These are phyloP conservation scores for Paramecium tetraurelia DNA, from an alignment of 73 alveolate genomes.

Conservation along the genomic window DNA sequence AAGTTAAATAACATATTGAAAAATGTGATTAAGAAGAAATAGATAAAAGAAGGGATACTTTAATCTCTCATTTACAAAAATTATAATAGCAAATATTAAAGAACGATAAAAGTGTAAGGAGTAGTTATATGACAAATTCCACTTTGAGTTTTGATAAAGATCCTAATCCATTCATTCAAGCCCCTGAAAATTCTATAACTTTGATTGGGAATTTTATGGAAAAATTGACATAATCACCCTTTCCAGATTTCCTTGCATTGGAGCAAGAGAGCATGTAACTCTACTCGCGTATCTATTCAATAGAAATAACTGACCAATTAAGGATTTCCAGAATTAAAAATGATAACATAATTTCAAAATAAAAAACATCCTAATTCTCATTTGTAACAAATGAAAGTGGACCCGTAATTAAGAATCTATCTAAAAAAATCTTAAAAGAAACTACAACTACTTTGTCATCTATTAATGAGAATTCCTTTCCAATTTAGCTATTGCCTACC, in stretches of 20 bases:
- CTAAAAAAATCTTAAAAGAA: neutral
- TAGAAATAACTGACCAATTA: neutral
- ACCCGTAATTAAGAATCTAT: neutral
- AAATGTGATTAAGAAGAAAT: neutral
- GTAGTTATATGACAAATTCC: neutral
- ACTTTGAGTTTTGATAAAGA: neutral
- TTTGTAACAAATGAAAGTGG: neutral
- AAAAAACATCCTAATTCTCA: neutral
- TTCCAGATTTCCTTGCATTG: neutral
- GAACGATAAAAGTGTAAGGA: neutral
- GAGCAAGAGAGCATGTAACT: neutral
- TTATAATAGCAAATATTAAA: neutral
- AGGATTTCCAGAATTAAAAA: neutral
- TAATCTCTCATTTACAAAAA: neutral
- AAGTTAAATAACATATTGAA: neutral
- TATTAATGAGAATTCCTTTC: neutral
- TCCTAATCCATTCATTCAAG: neutral
- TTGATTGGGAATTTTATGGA: neutral
- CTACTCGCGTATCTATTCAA: neutral
- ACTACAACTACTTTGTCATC: neutral
- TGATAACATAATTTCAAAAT: neutral
- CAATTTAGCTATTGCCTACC: neutral
- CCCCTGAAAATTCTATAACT: neutral
- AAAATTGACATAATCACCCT: neutral
- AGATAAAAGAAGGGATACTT: neutral